These are phyloP conservation scores for Aspergillus ibericus DNA, from an alignment of 2,329 filamentous ascomycete genomes.

Conservation along the genomic window DNA sequence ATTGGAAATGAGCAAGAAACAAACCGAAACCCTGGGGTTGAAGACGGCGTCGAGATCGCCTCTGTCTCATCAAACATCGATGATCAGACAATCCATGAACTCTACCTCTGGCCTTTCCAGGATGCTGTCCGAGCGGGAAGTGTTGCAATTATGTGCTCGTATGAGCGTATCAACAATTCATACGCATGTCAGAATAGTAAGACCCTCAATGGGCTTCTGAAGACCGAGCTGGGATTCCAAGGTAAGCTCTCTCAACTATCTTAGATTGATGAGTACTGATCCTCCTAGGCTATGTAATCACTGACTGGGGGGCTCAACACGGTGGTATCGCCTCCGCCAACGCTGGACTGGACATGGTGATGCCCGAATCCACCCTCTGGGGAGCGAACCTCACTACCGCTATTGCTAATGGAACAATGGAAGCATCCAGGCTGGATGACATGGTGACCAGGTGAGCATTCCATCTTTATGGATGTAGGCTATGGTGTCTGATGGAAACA, in stretches of 20 bases:
- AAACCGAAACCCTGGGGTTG: constrained; percentile 62
- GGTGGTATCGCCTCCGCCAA: constrained; percentile 35
- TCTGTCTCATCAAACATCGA: constrained; percentile 62
- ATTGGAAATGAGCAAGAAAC: constrained; percentile 74
- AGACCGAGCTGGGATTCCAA: constrained; percentile 74
- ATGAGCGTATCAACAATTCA: constrained; percentile 69
- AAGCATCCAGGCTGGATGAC: constrained; percentile 55
- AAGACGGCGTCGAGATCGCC: constrained; percentile 61
- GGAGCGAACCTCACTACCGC: constrained; percentile 50
- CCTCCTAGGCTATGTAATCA: constrained; percentile 68
- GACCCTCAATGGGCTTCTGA: constrained; percentile 63
- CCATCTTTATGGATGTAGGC: too few relatives aligned
- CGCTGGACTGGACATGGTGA: constrained; percentile 29
- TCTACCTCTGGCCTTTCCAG: constrained; percentile 68
- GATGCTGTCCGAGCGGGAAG: constrained; percentile 67
- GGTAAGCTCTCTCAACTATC: constrained; percentile 34
- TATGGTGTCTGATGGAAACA: constrained; percentile 5
- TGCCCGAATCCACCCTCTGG: constrained; percentile 23
- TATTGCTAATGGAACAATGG: constrained; percentile 62
- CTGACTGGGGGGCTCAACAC: constrained; percentile 77
- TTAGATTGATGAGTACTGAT: neutral
- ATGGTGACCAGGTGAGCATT: constrained; percentile 53
- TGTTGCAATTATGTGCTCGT: constrained; percentile 71
- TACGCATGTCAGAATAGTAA: constrained; percentile 67
- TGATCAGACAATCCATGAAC: constrained; percentile 63